Base-by-base conservation (phyloP, 1,139 yeast species). In the Debaryomyces coudertii region DNA sequence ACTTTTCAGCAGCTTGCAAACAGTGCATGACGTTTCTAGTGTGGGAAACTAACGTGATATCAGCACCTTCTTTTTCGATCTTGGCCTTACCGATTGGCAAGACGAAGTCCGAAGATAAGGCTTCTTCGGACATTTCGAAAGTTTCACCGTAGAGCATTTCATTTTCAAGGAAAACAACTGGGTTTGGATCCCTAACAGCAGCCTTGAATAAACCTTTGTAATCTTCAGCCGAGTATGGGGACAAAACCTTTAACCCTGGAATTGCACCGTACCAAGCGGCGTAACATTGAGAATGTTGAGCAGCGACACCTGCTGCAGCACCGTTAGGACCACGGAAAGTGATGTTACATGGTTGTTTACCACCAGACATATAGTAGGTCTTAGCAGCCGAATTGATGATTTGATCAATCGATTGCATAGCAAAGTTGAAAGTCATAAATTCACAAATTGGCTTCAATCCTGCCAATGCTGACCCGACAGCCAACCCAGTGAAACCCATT, bases 261-360 rank as follows among this genome's bases (percentile, higher is more conserved):
- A 95, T 90, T 47, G 96, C 79, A 57, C 97, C 98, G 75, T 95
- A 93, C 99, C 99, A 93, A 45, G 97, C 90, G 48, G 97, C 82
- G 71, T 84, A 93, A 74, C 90, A 96, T 76, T 93, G 99, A 36
- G 99, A 93, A 76, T 93, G 99, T 74, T 93, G 99, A 49, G 99
- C 99, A 60, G 83, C 99, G 60, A 93, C 99, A 81, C 99, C 98
- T 42, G 97, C 97, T 59, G 99, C 97, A 43, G 99, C 97, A 73
- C 99, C 99, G 72, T 95, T 95, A 53, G 99, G 98, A 63, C 99
- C 99, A 75, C 99, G 87, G 81, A 95, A 95, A 44, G 96, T 92
- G 64, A 93, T 89, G 73, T 89, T 92, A 79, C 97, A 92, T 52
- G 92, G 92, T 74, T 92, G 97, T 55, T 85, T 87, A 78, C 99